Percentiles rank a stretch among this genome's conserved stretches.
Evolutionary conservation across 805 yeast species (phyloP).

Genomic region (Ogataea allantospora): DNA sequence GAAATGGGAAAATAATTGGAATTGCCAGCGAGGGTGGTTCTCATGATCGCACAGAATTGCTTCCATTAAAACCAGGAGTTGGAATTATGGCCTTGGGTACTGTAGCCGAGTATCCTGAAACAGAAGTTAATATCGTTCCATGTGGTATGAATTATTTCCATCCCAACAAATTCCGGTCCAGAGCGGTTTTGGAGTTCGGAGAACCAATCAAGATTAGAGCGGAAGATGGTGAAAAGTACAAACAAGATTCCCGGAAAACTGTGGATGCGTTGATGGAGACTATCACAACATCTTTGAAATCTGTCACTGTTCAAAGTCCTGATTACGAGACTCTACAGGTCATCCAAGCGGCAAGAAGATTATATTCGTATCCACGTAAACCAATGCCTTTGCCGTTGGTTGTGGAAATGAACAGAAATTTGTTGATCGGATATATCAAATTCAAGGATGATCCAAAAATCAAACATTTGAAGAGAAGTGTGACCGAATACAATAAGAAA

Average conservation of each 20-base stretch:
- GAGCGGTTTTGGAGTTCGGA: slow-evolving; percentile 95
- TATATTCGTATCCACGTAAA: slow-evolving; percentile 67
- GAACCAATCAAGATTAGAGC: slow-evolving; percentile 67
- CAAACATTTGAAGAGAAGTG: slow-evolving; percentile 57
- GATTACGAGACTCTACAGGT: slow-evolving; percentile 89
- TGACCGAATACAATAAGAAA: slow-evolving; percentile 64
- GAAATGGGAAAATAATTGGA: slow-evolving; percentile 74
- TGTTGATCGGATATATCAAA: slow-evolving; percentile 77
- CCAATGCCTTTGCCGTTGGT: slow-evolving; percentile 77
- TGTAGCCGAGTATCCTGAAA: slow-evolving; percentile 61
- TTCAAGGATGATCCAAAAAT: slow-evolving; percentile 72
- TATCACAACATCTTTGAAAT: slow-evolving; percentile 64
- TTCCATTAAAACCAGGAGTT: slow-evolving; percentile 95
- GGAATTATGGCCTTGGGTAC: slow-evolving; percentile 98
- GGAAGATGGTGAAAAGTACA: slow-evolving; percentile 62
- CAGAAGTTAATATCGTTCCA: slow-evolving; percentile 82
- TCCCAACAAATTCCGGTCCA: slow-evolving; percentile 89
- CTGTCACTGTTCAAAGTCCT: slow-evolving; percentile 83
- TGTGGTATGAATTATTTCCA: slow-evolving; percentile 97
- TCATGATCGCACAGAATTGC: slow-evolving; percentile 88
- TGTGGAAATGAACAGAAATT: slow-evolving; percentile 85
- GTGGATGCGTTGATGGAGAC: slow-evolving; percentile 65
- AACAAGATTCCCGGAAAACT: slow-evolving; percentile 63
- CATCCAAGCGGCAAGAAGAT: slow-evolving; percentile 87
- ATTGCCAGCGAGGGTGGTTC: slow-evolving; percentile 99